Conservation (phyloP, 1,139 yeast species). For the Pneumocystis canis region DNA sequence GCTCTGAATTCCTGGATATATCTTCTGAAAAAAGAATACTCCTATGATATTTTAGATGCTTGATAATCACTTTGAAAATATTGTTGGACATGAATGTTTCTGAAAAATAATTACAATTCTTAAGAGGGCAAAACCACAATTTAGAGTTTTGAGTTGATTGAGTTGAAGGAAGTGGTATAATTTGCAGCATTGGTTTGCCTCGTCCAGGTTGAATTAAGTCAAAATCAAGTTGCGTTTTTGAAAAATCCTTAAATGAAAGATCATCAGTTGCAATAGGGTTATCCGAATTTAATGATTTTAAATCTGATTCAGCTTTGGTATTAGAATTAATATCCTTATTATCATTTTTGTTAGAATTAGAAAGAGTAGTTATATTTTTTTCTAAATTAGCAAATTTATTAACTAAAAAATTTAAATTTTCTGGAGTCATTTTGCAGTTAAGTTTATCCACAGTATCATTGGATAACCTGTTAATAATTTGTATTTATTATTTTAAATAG, state of each 20-base stretch:
- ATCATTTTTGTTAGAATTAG: neutral
- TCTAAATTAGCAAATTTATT: neutral
- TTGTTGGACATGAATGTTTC: neutral
- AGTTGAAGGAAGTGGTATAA: neutral
- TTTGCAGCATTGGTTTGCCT: neutral
- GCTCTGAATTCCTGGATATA: neutral
- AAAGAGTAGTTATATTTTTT: neutral
- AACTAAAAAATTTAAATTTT: neutral
- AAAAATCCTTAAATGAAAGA: neutral
- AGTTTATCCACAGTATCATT: neutral
- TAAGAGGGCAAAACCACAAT: neutral
- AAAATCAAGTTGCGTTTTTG: neutral
- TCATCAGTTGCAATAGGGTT: neutral
- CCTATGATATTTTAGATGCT: neutral
- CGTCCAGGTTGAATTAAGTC: neutral
- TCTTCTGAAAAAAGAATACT: neutral
- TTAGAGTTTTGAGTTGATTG: neutral
- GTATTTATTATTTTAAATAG: neutral
- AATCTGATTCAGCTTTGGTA: neutral
- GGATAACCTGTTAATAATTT: neutral
- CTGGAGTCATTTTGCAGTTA: neutral
- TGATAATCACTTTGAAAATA: neutral
- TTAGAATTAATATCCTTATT: neutral
- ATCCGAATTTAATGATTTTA: neutral
- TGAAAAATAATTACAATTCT: neutral